Evolutionary conservation across 805 yeast species (phyloP), one percentile per base, ranked within the genome.

Genomic region (Saccharomycopsis selenospora): DNA sequence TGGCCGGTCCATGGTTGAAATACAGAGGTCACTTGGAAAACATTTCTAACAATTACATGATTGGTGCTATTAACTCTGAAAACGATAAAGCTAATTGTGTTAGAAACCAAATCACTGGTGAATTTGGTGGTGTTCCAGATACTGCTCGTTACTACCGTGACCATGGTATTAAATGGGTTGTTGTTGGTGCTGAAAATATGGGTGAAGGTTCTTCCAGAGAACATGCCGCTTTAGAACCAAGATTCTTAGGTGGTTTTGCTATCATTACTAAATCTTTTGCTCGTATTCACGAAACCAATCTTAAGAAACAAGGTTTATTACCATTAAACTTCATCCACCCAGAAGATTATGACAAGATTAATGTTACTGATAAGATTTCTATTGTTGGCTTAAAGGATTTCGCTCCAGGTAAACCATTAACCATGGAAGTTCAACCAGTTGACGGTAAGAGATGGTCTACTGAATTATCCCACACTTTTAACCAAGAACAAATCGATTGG

Each of bases 1-100:
- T 88, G 95, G 99, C 99, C 66, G 99, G 99, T 75, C 97, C 98
- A 67, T 91, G 99, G 99, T 85, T 91, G 80, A 91, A 91, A 77
- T 91, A 91, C 91, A 87, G 97, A 79, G 99, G 99, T 73, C 99
- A 91, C 77, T 79, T 91, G 76, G 91, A 89, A 77, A 91, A 91
- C 83, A 93, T 91, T 67, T 89, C 97, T 59, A 89, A 91, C 81
- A 91, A 93, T 80, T 91, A 93, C 76, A 90, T 91, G 96, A 91
- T 91, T 77, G 99, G 99, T 77, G 98, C 98, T 59, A 90, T 82
- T 69, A 91, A 91, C 74, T 90, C 90, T 66, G 97, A 85, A 75
- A 91, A 91, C 73, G 85, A 82, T 59, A 87, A 91, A 79, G 95
- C 95, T 58, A 91, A 91, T 86, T 73, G 73, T 63, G 80, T 93